Base-by-base conservation (phyloP, 202 grass and related monocot species). In the Bolboschoenoplectus hybrid region DNA sequence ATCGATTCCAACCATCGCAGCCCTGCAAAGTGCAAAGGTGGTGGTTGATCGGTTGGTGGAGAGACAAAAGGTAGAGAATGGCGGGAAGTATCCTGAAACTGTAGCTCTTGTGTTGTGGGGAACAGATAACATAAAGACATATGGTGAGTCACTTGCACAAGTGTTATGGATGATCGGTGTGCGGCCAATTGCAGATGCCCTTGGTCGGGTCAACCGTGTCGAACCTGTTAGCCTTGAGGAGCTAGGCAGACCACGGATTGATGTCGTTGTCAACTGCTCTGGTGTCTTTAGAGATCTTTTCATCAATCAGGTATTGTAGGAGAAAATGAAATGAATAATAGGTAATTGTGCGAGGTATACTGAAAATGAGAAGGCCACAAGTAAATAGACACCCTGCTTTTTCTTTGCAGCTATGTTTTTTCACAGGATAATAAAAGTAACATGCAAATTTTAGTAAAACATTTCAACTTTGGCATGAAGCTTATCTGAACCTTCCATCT, bases 111-210 rank as follows among this genome's bases (percentile, higher is more conserved):
- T 98, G 14, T 85, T 96, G 70, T 98, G 96, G 96, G 96, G 96
- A 14, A 98, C 96, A 0, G 96, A 98, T 46, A 98, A 98, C 89
- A 98, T 98, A 88, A 98, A 98, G 89, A 98, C 96, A 49, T 98
- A 98, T 6, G 96, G 96, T 9, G 96, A 98, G 80, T 98, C 96
- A 12, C 84, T 98, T 60, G 96, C 82, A 65, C 96, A 98, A 87
- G 96, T 98, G 72, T 35, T 98, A 63, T 98, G 96, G 93, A 98
- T 98, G 96, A 86, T 98, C 13, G 96, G 96, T n/a, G 96, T 95
- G 47, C 86, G 74, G 51, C 96, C 96, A 16, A 14, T 98, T 1
- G 88, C 91, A 2, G 96, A 98, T 81, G 88, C 93, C 51, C 90
- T 98, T 36, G 96, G 96, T 57, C 96, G 93, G 47, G 96, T 98